phyloP scores from a whole-genome alignment of 1,139 yeast genomes.

The Hansenula sp. region DNA sequence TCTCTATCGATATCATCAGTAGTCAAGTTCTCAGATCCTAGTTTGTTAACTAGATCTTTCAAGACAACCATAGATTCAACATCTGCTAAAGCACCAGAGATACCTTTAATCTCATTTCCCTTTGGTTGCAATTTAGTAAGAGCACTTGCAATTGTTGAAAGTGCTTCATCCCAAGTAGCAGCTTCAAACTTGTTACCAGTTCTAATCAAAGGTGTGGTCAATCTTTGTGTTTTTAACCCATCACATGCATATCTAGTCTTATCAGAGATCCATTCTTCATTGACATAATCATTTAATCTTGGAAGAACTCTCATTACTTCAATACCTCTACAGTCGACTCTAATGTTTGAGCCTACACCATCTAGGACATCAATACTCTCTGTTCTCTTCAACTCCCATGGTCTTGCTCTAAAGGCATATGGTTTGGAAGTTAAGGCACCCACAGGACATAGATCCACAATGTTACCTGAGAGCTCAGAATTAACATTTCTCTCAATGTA shows the following conservation, averaged over 20 bases:
- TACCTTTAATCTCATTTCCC: constrained; percentile 73
- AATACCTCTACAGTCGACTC: constrained; percentile 84
- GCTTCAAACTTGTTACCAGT: constrained; percentile 67
- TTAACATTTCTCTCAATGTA: constrained; percentile 82
- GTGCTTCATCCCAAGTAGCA: constrained; percentile 88
- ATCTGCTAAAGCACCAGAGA: constrained; percentile 79
- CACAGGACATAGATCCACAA: constrained; percentile 86
- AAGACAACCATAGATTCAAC: constrained; percentile 80
- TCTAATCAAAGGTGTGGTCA: constrained; percentile 77
- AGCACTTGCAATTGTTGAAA: constrained; percentile 65
- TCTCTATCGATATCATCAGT: constrained; percentile 49
- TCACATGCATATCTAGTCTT: constrained; percentile 84
- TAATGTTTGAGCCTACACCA: constrained; percentile 76
- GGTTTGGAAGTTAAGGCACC: constrained; percentile 92
- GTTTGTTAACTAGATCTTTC: constrained; percentile 71
- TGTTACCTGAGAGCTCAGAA: constrained; percentile 84
- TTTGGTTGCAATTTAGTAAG: constrained; percentile 53
- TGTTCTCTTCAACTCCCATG: constrained; percentile 91
- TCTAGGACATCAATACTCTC: constrained; percentile 86
- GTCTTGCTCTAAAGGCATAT: constrained; percentile 86
- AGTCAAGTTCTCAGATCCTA: constrained; percentile 79
- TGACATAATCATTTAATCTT: constrained; percentile 79
- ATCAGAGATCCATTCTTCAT: constrained; percentile 92
- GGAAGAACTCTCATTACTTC: constrained; percentile 89
- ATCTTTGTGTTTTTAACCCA: constrained; percentile 82